Percentiles rank a stretch among this genome's conserved stretches.
These are phyloP conservation scores for Rhizomucor miehei DNA, from an alignment of 371 early-diverging fungal genomes.

Conservation along the genomic window DNA sequence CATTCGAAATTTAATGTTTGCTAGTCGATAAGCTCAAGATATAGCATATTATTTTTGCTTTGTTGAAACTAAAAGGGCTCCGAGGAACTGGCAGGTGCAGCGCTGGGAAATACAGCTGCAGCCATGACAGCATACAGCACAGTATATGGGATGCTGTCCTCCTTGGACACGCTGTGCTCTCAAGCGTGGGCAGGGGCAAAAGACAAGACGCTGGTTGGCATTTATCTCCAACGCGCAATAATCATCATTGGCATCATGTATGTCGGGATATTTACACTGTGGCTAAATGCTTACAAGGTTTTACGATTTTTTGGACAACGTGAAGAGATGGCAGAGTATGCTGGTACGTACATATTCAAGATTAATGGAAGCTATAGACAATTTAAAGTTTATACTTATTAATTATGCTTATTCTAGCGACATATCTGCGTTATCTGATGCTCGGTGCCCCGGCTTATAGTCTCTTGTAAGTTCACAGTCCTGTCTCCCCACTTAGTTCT, in stretches of 20 bases:
- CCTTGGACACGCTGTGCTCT: constrained; percentile 76
- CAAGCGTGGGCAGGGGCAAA: constrained; percentile 79
- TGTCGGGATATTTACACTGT: constrained; percentile 54
- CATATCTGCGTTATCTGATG: constrained; percentile 57
- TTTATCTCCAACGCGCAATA: constrained; percentile 82
- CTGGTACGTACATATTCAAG: too few species aligned
- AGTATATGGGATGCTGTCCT: constrained; percentile 53
- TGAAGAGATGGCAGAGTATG: constrained; percentile 6
- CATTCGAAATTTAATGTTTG: too few species aligned
- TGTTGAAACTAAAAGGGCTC: constrained; percentile 19
- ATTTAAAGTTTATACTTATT: too few species aligned
- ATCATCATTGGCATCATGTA: constrained; percentile 73
- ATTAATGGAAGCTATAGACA: too few species aligned
- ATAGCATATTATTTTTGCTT: not conserved
- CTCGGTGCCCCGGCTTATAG: constrained; percentile 65
- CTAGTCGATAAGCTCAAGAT: too few species aligned
- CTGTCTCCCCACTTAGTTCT: not conserved
- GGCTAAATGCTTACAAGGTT: constrained; percentile 34
- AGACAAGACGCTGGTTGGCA: constrained; percentile 70
- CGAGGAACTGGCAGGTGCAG: constrained; percentile 73
- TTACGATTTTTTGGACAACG: constrained; percentile 10
- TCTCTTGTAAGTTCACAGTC: constrained; percentile 24
- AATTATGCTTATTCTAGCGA: constrained; percentile 24
- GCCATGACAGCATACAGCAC: constrained; percentile 81
- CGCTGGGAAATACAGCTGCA: constrained; percentile 76